Conservation (phyloP, 495 filamentous ascomycete genomes). For the Evernia prunastri region DNA sequence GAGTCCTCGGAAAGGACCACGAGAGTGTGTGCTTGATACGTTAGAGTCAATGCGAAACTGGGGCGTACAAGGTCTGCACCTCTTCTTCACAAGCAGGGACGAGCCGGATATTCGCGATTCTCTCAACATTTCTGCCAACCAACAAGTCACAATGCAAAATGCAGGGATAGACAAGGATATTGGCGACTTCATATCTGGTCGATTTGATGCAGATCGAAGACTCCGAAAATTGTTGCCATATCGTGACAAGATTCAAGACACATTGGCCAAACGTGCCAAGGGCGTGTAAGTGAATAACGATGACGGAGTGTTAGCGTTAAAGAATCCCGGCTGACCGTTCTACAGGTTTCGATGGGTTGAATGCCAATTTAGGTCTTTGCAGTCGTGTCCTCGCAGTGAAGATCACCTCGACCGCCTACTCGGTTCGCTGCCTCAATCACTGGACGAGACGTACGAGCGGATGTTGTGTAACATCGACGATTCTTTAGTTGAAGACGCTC, state of each 20-base stretch:
- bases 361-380: constrained; percentile 33
- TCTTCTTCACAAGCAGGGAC: constrained; percentile 37
- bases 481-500: constrained; percentile 29
- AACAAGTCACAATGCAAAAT: constrained; percentile 30
- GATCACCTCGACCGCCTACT: constrained; percentile 30
- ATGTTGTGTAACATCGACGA: constrained; percentile 31
- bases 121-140: constrained; percentile 20
- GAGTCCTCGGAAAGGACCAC: constrained; percentile 21
- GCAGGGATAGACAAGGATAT: constrained; percentile 31
- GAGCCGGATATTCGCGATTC: constrained; percentile 34
- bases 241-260: constrained; percentile 29
- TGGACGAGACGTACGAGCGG: constrained; percentile 37
- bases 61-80: constrained; percentile 28
- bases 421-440: constrained; percentile 30
- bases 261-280: constrained; percentile 27
- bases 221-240: constrained; percentile 28
- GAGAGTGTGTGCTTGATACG: constrained; percentile 28
- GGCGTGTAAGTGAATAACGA: constrained; percentile 32
- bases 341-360: constrained; percentile 38
- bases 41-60: constrained; percentile 29
- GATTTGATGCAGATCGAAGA: constrained; percentile 28
- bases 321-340: constrained; percentile 6
- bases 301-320: not conserved
- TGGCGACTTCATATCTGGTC: constrained; percentile 28
- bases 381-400: constrained; percentile 24